Base-by-base conservation (phyloP, 805 yeast genomes). In the Hanseniaspora mollemarum region DNA sequence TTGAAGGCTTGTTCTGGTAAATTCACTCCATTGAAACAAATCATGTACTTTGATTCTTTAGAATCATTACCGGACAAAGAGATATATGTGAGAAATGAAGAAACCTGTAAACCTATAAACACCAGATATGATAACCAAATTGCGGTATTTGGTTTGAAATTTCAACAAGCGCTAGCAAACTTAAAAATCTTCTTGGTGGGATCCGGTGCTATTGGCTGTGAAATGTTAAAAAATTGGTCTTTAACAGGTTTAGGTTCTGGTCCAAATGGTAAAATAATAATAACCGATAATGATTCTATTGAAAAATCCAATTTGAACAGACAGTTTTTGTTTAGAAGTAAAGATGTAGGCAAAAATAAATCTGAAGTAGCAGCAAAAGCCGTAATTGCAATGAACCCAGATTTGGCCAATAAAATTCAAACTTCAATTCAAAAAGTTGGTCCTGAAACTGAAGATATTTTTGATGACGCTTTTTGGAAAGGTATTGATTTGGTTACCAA, bases 201-300 rank as follows among this genome's bases (percentile, higher is more conserved):
- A 41, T 75, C 96, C 1, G 98, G 98, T 64, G 98, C 98, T 18
- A 92, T 92, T 71, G 98, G 98, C 36, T 92, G 98, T 71, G 98
- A 92, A 69, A 90, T 92, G 88, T 73, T 92, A 61, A 92, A 92
- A 69, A 88, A 87, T 63, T 92, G 97, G 97, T 96, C 98, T 4
- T 75, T 92, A 76, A 75, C 88, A 77, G 98, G 98, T 41, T 70
- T 92, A 49, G 97, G 95, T 32, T 75, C 94, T 22, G 97, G 97
- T 38, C 86, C 88, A 36, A 67, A 83, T 3, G 98, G 98, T 60
- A 75, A 78, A 59, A 84, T 92, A 54, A 68, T 70, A 49, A 81
- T 92, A 43, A 92, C 98, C 24, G 98, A 90, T 67, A 92, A 81
- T 63, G 98, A 92, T 63, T 77, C 92, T 5, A 92, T 92, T 62